These are phyloP conservation scores for Claviceps cyperi DNA, from an alignment of 2,329 filamentous ascomycete species.

Conservation along the genomic window DNA sequence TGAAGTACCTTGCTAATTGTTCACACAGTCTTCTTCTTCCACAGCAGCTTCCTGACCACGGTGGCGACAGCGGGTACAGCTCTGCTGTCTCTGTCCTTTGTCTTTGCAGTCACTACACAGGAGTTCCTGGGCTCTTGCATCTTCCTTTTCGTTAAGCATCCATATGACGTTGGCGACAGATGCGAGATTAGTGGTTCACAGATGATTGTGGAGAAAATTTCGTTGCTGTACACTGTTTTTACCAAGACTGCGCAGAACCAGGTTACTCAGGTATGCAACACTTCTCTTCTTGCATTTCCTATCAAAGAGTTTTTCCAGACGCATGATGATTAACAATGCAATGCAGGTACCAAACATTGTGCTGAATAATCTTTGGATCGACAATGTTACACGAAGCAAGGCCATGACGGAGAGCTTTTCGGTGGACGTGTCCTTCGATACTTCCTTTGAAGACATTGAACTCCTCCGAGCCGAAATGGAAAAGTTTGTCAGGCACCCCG, in stretches of 20 bases:
- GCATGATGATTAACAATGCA: background rate
- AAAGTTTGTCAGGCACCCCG: constrained; percentile 65
- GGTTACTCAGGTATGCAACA: constrained; percentile 37
- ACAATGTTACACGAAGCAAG: constrained; percentile 83
- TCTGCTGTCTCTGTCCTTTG: constrained; percentile 87
- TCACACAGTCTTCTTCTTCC: constrained; percentile 63
- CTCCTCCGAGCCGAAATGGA: constrained; percentile 73
- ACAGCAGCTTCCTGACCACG: constrained; percentile 70
- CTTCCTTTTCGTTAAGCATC: constrained; percentile 97
- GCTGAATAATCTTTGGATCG: constrained; percentile 85
- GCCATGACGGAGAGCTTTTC: constrained; percentile 79
- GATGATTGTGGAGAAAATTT: constrained; percentile 84
- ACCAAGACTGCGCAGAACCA: constrained; percentile 71
- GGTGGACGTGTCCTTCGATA: constrained; percentile 73
- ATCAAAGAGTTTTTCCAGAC: background rate
- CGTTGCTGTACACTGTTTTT: constrained; percentile 85
- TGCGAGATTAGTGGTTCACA: constrained; percentile 62
- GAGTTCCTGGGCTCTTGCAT: constrained; percentile 98
- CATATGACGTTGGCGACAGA: constrained; percentile 88
- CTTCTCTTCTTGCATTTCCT: background rate
- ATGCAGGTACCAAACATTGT: constrained; percentile 79
- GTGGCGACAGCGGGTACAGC: constrained; percentile 83
- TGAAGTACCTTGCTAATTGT: background rate
- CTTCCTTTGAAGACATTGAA: constrained; percentile 79
- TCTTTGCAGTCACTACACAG: constrained; percentile 82